A percentile compares a stretch with the other conserved stretches of the same genome.
Conservation (phyloP, 2,329 filamentous ascomycete genomes). For the Colletotrichum tabaci region DNA sequence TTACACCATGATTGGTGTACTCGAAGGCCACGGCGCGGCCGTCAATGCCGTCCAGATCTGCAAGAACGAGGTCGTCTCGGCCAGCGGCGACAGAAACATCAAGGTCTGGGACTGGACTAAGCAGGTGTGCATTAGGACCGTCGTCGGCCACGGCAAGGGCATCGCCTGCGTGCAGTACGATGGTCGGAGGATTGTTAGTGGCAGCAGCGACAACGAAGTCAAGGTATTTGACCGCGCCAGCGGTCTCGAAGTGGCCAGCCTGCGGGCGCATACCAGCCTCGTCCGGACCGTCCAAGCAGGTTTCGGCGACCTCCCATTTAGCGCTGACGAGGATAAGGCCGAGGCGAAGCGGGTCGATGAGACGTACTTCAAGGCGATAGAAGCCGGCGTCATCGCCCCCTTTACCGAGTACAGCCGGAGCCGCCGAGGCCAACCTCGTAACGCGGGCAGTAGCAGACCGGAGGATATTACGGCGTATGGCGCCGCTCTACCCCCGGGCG, state of each 20-base stretch:
- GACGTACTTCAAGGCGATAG: constrained; percentile 76
- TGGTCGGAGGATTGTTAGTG: constrained; percentile 91
- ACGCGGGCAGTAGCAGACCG: constrained; percentile 82
- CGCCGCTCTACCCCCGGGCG: constrained; percentile 90
- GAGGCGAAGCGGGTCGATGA: constrained; percentile 82
- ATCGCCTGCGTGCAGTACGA: constrained; percentile 99
- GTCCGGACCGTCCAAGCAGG: constrained; percentile 96
- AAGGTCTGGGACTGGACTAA: constrained; percentile 95
- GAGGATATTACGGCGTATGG: constrained; percentile 85
- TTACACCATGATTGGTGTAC: constrained; percentile 82
- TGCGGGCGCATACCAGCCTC: constrained; percentile 85
- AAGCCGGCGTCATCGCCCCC: constrained; percentile 62
- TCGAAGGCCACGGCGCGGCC: constrained; percentile 90
- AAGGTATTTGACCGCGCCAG: constrained; percentile 93
- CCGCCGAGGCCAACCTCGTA: constrained; percentile 59
- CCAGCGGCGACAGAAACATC: constrained; percentile 92
- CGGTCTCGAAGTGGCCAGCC: constrained; percentile 89
- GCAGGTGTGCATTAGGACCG: constrained; percentile 81
- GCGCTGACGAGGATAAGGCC: constrained; percentile 79
- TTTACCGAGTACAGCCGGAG: constrained; percentile 45
- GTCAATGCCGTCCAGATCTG: constrained; percentile 97
- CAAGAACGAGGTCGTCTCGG: constrained; percentile 89
- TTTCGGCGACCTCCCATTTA: constrained; percentile 90
- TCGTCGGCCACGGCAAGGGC: constrained; percentile 91
- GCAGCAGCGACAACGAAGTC: constrained; percentile 95